Evolutionary conservation across 108 stramenopile genomes (phyloP).

Genomic region (Craspedostauros australis): DNA sequence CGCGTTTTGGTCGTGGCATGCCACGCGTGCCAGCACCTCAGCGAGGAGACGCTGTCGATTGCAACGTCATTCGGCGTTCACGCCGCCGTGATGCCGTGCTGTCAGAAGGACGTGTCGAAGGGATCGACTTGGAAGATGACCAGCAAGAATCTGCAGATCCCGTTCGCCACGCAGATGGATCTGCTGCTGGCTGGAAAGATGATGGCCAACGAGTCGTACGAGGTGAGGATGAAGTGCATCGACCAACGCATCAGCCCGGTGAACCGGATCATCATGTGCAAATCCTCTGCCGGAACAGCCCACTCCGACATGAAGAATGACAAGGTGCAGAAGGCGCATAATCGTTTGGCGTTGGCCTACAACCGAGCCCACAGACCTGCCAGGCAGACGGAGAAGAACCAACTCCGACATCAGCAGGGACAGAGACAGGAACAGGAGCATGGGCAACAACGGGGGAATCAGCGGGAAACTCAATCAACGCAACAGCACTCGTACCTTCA

Average conservation of each 20-base stretch:
- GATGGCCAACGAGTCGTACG: slow-evolving; percentile 39
- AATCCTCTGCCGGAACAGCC: too few species aligned
- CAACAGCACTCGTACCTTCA: too few species aligned
- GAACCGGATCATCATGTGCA: slow-evolving; percentile 56
- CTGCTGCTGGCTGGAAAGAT: slow-evolving; percentile 61
- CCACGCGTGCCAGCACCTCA: slow-evolving; percentile 80
- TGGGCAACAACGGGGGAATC: too few species aligned
- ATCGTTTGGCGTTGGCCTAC: too few species aligned
- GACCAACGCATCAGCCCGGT: slow-evolving; percentile 52
- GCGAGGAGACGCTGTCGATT: slow-evolving; percentile 61
- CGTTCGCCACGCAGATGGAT: slow-evolving; percentile 52
- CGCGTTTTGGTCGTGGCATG: slow-evolving; percentile 66
- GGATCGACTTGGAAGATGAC: slow-evolving; percentile 33
- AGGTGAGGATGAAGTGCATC: slow-evolving; percentile 65
- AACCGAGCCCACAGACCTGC: too few species aligned
- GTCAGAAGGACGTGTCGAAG: slow-evolving; percentile 58
- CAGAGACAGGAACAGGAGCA: too few species aligned
- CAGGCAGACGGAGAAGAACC: too few species aligned
- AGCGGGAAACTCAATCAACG: too few species aligned
- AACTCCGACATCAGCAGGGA: too few species aligned
- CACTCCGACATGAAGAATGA: too few species aligned
- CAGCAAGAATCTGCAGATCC: slow-evolving; percentile 34
- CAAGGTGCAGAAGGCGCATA: too few species aligned
- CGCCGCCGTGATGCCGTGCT: slow-evolving; percentile 71
- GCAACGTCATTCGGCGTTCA: slow-evolving; percentile 56